phyloP scores from a whole-genome alignment of 179 eudicot species.

The Silene coronaria region DNA sequence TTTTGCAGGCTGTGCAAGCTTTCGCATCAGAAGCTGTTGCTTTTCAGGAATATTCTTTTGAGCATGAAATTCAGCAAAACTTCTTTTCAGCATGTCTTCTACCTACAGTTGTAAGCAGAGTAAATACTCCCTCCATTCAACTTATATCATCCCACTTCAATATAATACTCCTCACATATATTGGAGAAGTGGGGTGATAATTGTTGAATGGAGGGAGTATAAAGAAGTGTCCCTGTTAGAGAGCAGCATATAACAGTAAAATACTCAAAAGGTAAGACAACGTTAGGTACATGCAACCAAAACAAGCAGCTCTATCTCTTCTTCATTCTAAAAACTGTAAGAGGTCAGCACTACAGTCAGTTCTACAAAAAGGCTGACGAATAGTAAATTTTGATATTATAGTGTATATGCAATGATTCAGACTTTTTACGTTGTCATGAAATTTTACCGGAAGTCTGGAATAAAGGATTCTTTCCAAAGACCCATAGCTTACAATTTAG shows the following conservation, averaged over 20 bases:
- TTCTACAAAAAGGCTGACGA: neutral
- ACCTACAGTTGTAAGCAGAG: constrained; percentile 45
- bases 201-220: too few species aligned
- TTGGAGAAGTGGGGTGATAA: too few species aligned
- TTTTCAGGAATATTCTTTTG: constrained; percentile 94
- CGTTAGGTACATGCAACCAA: constrained; percentile 11
- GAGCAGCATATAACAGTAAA: neutral
- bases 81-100: constrained; percentile 98
- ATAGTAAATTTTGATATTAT: neutral
- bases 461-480: neutral
- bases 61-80: constrained; percentile 99
- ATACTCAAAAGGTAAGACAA: constrained; percentile 4
- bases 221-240: neutral
- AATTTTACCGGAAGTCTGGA: neutral
- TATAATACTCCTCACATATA: too few species aligned
- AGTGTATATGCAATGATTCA: constrained; percentile 4
- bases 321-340: neutral
- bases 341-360: neutral
- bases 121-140: too few species aligned
- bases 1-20: constrained; percentile 85
- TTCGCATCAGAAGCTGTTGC: constrained; percentile 74
- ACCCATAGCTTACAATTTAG: neutral
- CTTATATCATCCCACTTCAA: too few species aligned
- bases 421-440: neutral
- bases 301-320: neutral